These are phyloP conservation scores for Pleurostoma richardsiae DNA, from an alignment of 2,329 filamentous ascomycete species.

Conservation along the genomic window DNA sequence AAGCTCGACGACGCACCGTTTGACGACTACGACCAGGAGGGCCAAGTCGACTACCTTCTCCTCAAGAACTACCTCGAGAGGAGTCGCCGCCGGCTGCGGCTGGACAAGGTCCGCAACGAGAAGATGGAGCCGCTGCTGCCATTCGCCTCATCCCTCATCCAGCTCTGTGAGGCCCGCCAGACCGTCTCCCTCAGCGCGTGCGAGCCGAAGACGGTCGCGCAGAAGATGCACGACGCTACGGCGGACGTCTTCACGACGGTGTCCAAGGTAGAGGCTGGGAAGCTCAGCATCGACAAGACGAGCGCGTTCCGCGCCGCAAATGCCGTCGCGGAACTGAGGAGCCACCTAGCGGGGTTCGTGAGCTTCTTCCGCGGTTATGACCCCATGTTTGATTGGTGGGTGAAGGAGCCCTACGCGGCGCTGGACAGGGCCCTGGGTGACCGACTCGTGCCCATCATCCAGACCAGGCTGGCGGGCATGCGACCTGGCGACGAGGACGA, in stretches of 20 bases:
- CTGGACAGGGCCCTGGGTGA: conserved; percentile 29
- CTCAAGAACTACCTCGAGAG: conserved; percentile 39
- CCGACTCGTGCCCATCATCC: conserved; percentile 27
- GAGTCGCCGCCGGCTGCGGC: conserved; percentile 27
- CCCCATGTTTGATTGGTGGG: conserved; percentile 54
- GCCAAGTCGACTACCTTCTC: conserved; percentile 42
- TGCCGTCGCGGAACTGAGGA: conserved; percentile 31
- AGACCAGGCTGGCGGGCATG: conserved; percentile 37
- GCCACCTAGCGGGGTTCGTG: conserved; percentile 39
- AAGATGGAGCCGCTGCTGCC: conserved; percentile 35
- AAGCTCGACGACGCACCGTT: conserved; percentile 28
- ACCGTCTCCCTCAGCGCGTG: conserved; percentile 29
- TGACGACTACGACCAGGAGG: conserved; percentile 31
- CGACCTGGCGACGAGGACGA: conserved; percentile 35
- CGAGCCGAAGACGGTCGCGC: conserved; percentile 35
- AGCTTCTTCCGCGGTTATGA: conserved; percentile 51
- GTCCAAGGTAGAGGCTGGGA: conserved; percentile 24
- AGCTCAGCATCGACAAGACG: conserved; percentile 30
- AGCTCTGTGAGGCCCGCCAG: conserved; percentile 43
- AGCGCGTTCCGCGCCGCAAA: conserved; percentile 41
- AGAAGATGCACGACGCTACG: conserved; percentile 29
- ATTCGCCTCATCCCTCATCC: conserved; percentile 33
- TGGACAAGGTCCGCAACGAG: conserved; percentile 28
- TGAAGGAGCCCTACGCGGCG: conserved; percentile 33
- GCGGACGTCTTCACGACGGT: conserved; percentile 24